Percentiles rank a stretch among this genome's conserved stretches.
Evolutionary conservation across 352 stramenopile species (phyloP).

Genomic region (Globisporangium emineosum): DNA sequence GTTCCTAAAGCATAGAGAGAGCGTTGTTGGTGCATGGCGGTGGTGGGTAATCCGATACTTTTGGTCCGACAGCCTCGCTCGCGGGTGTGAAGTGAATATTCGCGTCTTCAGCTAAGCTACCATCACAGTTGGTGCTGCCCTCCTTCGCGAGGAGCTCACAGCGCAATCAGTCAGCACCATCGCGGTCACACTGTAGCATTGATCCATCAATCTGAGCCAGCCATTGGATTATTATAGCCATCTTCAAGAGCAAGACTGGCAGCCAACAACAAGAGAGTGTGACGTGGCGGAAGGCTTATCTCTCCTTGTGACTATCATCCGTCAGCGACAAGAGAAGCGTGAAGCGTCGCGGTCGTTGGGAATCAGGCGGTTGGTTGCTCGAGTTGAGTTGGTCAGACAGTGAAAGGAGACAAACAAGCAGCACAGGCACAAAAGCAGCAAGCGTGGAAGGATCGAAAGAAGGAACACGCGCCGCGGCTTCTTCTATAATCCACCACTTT

Average conservation of each 20-base stretch:
- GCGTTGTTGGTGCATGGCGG: too few species aligned
- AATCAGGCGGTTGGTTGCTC: neutral
- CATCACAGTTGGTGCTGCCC: neutral
- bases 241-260: neutral
- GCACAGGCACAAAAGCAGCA: neutral
- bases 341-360: neutral
- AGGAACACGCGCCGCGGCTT: neutral
- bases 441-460: neutral
- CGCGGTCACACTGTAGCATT: too few species aligned
- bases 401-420: neutral
- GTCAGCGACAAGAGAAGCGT: neutral
- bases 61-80: neutral
- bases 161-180: too few species aligned
- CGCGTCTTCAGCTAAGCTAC: neutral
- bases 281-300: neutral
- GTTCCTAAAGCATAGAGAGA: too few species aligned
- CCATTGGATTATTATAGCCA: neutral
- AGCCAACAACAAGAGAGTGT: neutral
- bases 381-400: neutral
- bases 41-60: too few species aligned
- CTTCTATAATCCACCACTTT: slow-evolving; percentile 4
- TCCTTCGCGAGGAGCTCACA: neutral
- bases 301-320: neutral
- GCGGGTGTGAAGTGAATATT: neutral
- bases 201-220: neutral